These are phyloP conservation scores for Trametes polyzona DNA, from an alignment of 1,284 basidiomycete species.

Conservation along the genomic window DNA sequence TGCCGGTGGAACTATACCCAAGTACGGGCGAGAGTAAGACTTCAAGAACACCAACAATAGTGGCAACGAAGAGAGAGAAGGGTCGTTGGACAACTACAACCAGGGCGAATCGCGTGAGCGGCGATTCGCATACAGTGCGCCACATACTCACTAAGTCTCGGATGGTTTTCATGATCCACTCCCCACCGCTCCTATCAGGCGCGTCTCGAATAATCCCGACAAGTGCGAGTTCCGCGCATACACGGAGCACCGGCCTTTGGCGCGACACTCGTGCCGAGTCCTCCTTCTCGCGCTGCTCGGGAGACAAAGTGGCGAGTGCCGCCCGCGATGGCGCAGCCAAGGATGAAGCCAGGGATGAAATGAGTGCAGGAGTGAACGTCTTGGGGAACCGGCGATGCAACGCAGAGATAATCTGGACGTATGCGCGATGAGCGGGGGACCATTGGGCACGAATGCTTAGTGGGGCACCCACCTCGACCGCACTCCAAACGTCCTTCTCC, in stretches of 20 bases:
- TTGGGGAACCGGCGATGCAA: conserved; percentile 88
- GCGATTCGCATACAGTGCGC: background rate
- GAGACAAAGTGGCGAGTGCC: conserved; percentile 59
- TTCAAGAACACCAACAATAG: conserved; percentile 86
- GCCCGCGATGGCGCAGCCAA: conserved; percentile 69
- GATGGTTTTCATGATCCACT: conserved; percentile 83
- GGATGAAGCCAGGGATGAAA: conserved; percentile 65
- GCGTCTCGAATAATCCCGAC: conserved; percentile 81
- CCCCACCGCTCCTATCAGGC: conserved; percentile 71
- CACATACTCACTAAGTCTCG: conserved; percentile 74
- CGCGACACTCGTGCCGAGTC: conserved; percentile 80
- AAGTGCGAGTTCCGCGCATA: conserved; percentile 89
- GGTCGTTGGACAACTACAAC: conserved; percentile 86
- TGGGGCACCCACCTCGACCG: conserved; percentile 75
- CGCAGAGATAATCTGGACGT: conserved; percentile 74
- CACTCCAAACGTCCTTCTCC: conserved; percentile 89
- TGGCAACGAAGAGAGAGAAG: conserved; percentile 83
- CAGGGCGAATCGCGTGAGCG: background rate
- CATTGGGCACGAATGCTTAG: background rate
- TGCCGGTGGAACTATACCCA: conserved; percentile 66
- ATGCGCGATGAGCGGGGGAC: conserved; percentile 7
- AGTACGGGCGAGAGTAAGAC: conserved; percentile 78
- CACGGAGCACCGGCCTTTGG: conserved; percentile 85
- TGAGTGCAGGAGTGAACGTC: conserved; percentile 76
- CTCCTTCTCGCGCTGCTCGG: conserved; percentile 93